Base-by-base conservation (phyloP, 164 flowering plant species). In the Magnolia sinica region DNA sequence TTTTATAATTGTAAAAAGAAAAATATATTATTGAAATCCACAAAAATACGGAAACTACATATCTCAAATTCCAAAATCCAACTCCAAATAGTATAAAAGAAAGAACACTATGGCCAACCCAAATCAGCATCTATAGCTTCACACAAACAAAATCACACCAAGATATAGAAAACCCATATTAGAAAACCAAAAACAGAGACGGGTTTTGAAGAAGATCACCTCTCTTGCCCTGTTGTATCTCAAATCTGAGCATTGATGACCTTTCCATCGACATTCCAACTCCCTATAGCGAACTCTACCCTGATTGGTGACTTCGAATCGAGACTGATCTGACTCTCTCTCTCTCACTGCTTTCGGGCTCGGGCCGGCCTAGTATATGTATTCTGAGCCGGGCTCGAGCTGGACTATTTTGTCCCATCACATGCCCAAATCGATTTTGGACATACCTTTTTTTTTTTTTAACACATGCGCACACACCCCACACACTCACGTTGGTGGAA, bases 301-400 rank as follows among this genome's bases (percentile, higher is more conserved):
- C 92, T 91, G 49, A 89, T 89, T 24, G 91, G 88, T 55, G 92
- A 89, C 82, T 89, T 88, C 76, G 91, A 89, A 79, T 89, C 92
- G 45, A 89, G 87, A 77, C 85, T 88, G 81, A 89, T 88, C 85
- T 89, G 91, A 4, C 45, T 37, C 7, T 37, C 45, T 37, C 4
- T 37, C 6, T 3, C 2, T 37, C 6, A 5, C 7, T 37, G 45
- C 45, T 37, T 37, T 37, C 45, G 4, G 7, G 45, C 45, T 37
- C 7, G 0, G 45, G 6, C 45, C 7, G 3, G 45, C 7, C 45
- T 37, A 4, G 45, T 37, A 37, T 37, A 37, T 37, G 45, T 37
- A 37, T 37, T 37, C 45, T 37, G 7, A 37, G 45, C 7, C 7
- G 45, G 45, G 45, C 0, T 37, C 45, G 7, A 5, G 45, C 45